A percentile compares a stretch with the other conserved stretches of the same genome.
Evolutionary conservation across 495 filamentous ascomycete species (phyloP).

Genomic region (Penicillium mononematosum): DNA sequence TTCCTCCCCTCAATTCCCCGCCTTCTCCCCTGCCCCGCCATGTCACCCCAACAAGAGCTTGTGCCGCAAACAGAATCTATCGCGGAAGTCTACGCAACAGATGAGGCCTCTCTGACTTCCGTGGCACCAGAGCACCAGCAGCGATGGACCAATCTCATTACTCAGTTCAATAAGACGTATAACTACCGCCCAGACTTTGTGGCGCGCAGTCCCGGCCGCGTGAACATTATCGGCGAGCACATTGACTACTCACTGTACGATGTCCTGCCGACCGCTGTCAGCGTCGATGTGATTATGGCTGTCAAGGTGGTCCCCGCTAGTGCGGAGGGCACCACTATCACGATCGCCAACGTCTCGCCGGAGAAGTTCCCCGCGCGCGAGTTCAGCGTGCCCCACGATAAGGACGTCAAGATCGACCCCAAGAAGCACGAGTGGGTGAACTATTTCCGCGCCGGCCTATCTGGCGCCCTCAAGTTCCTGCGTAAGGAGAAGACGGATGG

Average conservation of each 20-base stretch:
- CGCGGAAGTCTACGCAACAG: conserved; percentile 51
- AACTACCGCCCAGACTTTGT: conserved; percentile 74
- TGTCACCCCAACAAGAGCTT: conserved; percentile 46
- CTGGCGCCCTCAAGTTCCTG: conserved; percentile 77
- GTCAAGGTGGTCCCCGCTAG: conserved; percentile 59
- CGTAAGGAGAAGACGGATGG: conserved; percentile 57
- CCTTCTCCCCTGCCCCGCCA: conserved; percentile 31
- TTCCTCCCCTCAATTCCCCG: neutral
- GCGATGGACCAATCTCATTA: conserved; percentile 71
- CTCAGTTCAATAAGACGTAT: conserved; percentile 71
- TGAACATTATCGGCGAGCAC: conserved; percentile 99
- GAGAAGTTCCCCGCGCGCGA: conserved; percentile 73
- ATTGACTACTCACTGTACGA: conserved; percentile 98
- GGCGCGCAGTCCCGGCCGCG: conserved; percentile 84
- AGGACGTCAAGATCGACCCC: conserved; percentile 76
- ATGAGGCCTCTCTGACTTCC: conserved; percentile 40
- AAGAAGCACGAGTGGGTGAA: conserved; percentile 92
- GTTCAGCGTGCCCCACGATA: conserved; percentile 66
- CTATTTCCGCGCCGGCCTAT: conserved; percentile 92
- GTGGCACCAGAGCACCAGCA: conserved; percentile 40
- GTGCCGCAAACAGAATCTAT: conserved; percentile 51
- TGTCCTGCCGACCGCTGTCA: conserved; percentile 93
- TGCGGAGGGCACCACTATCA: conserved; percentile 48
- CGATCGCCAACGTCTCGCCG: conserved; percentile 75
- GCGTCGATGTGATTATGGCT: conserved; percentile 84